Evolutionary conservation across 2,329 filamentous ascomycete species (phyloP).

Genomic region (Calonectria multiphialidica): DNA sequence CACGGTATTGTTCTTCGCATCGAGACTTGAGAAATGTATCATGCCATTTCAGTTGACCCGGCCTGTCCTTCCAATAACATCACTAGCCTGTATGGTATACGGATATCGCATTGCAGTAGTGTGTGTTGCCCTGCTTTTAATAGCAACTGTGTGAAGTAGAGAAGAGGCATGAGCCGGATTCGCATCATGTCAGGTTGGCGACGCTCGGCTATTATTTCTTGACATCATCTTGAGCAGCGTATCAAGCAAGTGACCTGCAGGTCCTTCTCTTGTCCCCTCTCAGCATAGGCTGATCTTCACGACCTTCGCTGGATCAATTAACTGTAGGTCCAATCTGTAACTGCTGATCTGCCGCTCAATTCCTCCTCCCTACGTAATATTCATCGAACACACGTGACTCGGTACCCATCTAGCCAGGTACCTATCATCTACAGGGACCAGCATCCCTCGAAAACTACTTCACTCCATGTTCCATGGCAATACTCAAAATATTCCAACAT

Average conservation of each 20-base stretch:
- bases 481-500: background rate
- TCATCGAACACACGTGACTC: background rate
- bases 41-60: background rate
- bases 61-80: background rate
- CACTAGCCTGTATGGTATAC: background rate
- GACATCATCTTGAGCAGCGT: too few species aligned
- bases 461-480: background rate
- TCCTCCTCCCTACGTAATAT: background rate
- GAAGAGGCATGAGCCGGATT: background rate
- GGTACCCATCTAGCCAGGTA: background rate
- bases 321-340: background rate
- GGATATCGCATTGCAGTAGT: too few species aligned
- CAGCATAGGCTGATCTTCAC: background rate
- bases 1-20: background rate
- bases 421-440: background rate
- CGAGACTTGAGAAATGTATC: background rate
- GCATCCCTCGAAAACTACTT: background rate
- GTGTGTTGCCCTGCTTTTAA: too few species aligned
- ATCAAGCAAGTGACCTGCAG: background rate
- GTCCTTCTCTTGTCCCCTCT: background rate
- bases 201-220: too few species aligned
- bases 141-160: too few species aligned
- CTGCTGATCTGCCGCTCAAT: background rate
- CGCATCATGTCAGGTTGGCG: too few species aligned
- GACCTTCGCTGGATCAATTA: background rate